Evolutionary conservation across 306 rosid species (phyloP), one percentile per base, ranked within the genome.

Genomic region (Sophora flavescens): DNA sequence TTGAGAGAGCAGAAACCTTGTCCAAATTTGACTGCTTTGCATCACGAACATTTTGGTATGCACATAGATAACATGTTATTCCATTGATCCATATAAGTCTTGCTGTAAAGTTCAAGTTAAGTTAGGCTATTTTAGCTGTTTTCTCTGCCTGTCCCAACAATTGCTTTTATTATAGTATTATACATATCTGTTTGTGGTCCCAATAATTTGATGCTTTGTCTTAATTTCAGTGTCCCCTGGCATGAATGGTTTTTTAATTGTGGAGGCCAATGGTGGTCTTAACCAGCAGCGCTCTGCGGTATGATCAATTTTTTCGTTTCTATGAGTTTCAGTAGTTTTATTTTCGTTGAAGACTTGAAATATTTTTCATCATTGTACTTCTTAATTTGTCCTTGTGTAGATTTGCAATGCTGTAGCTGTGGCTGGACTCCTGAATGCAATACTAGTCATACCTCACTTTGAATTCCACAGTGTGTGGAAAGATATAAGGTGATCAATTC

Each of bases 221-320:
- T 66, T 72, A 74, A 82, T 87, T 80, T 80, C 96, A 95, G 99
- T 68, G 44, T 76, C 90, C 35, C 66, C 82, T 74, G 89, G 84
- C 18, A 74, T 81, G 45, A 88, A 72, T 75, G 95, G 91, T 48
- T 92, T 90, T 92, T 82, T 95, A 72, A 78, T 95, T 72, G 95
- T 95, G 63, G 97, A 92, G 90, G 99, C 91, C 53, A 95, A 92
- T 85, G 99, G 97, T 14, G 99, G 98, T 69, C 99, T 95, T 75
- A 95, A 95, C 86, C 99, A 95, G 84, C 99, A 95, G 68, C 91
- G 97, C 59, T 92, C 97, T 53, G 97, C 98, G 47, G 99, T 95
- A 85, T 44, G 87, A 57, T 54, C 47, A 64, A 73, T 8, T 41
- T 30, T 62, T 33, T n/a, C 13, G 5, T 45, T 26, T 30, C 44